Conservation (phyloP, 257 asterid species). For the Nicotiana paniculata region DNA sequence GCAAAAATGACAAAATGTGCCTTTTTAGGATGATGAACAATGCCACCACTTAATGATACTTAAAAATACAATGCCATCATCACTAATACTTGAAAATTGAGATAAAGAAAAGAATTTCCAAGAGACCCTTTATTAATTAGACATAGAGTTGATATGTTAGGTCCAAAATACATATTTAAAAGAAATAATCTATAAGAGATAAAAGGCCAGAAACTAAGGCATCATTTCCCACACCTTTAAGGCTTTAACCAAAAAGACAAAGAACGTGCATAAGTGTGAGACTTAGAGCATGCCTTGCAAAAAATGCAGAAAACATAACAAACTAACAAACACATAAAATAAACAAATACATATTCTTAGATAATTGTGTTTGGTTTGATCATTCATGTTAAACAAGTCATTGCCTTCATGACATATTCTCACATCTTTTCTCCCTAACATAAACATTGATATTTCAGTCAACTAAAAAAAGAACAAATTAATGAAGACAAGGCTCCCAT, state of each 20-base stretch:
- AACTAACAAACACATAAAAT: slow-evolving; percentile 23
- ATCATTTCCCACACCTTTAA: neutral
- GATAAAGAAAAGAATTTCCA: neutral
- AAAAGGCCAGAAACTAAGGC: slow-evolving; percentile 16
- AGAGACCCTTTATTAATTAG: neutral
- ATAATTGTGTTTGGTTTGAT: slow-evolving; percentile 30
- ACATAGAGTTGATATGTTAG: slow-evolving; percentile 11
- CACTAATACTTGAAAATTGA: neutral
- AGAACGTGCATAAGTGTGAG: slow-evolving; percentile 51
- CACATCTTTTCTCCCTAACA: neutral
- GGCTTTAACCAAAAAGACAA: slow-evolving; percentile 14
- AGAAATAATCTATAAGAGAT: slow-evolving; percentile 6
- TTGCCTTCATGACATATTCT: slow-evolving; percentile 16
- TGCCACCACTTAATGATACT: neutral
- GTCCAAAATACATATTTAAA: neutral
- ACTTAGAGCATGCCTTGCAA: slow-evolving; percentile 28
- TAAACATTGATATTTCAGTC: slow-evolving; percentile 49
- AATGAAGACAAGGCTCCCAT: slow-evolving; percentile 30
- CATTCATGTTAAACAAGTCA: slow-evolving; percentile 27
- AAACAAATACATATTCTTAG: neutral
- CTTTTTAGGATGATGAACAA: neutral
- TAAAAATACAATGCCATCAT: neutral
- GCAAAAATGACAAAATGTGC: neutral
- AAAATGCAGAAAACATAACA: slow-evolving; percentile 10
- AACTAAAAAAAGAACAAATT: slow-evolving; percentile 30